Conservation (phyloP, 371 early-diverging fungal species). For the Rhizopus arrhizus region DNA sequence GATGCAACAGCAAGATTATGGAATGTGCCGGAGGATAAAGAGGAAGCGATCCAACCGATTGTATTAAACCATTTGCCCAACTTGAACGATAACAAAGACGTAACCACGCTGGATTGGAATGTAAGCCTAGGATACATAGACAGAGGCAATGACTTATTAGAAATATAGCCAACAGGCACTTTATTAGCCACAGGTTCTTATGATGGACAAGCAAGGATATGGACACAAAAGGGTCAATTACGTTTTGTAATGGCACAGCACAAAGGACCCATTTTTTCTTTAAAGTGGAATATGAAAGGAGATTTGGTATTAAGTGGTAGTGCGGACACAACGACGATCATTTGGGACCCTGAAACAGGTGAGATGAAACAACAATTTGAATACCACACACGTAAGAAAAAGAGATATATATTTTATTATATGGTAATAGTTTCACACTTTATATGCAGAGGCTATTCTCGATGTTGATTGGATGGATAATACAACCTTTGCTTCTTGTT, state of each 20-base stretch:
- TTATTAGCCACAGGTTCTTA: constrained; percentile 90
- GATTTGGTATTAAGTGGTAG: constrained; percentile 78
- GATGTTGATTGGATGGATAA: constrained; percentile 95
- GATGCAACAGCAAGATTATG: constrained; percentile 90
- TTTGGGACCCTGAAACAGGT: constrained; percentile 87
- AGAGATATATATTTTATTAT: neutral
- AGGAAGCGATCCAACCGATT: constrained; percentile 45
- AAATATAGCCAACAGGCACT: constrained; percentile 71
- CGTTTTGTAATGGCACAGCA: constrained; percentile 73
- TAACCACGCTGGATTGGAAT: constrained; percentile 93
- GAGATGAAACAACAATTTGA: constrained; percentile 78
- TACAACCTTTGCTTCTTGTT: constrained; percentile 88
- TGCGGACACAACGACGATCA: constrained; percentile 78
- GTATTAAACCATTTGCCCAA: constrained; percentile 64
- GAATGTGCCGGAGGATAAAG: constrained; percentile 57
- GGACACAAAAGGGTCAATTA: constrained; percentile 75
- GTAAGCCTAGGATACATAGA: constrained; percentile 51
- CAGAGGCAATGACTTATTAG: neutral
- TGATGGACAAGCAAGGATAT: constrained; percentile 87
- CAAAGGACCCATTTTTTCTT: constrained; percentile 80
- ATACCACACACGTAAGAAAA: constrained; percentile 67
- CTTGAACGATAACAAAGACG: constrained; percentile 58
- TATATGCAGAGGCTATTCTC: constrained; percentile 62
- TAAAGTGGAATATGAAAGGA: constrained; percentile 89
- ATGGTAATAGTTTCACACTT: neutral